Evolutionary conservation across 2,329 filamentous ascomycete genomes (phyloP).

Genomic region (Cadophora luteo-olivacea): DNA sequence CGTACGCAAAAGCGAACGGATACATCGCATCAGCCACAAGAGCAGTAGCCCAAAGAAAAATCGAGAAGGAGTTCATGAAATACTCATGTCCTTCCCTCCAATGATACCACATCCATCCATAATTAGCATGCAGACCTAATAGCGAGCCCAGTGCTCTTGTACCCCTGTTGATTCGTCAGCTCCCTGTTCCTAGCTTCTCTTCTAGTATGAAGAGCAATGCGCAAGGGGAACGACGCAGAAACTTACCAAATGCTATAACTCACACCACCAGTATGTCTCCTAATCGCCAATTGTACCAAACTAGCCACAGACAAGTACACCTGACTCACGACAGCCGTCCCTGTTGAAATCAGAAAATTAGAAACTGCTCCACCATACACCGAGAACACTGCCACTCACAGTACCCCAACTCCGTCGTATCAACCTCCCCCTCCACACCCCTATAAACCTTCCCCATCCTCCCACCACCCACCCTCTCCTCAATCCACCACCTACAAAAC

Average conservation of each 20-base stretch:
- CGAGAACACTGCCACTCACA: too few relatives aligned
- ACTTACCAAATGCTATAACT: slow-evolving; percentile 57
- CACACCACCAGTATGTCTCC: slow-evolving; percentile 56
- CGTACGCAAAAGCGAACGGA: slow-evolving; percentile 50
- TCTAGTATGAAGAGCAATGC: not conserved
- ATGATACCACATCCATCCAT: slow-evolving; percentile 54
- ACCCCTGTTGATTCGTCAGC: slow-evolving; percentile 46
- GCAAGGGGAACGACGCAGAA: not conserved
- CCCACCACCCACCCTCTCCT: slow-evolving; percentile 48
- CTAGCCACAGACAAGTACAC: slow-evolving; percentile 56
- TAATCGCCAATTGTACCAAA: slow-evolving; percentile 51
- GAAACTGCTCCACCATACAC: slow-evolving; percentile 42
- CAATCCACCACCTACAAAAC: slow-evolving; percentile 56
- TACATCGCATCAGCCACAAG: slow-evolving; percentile 53
- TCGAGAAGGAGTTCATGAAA: slow-evolving; percentile 50
- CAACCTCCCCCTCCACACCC: slow-evolving; percentile 29
- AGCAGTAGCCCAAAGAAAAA: slow-evolving; percentile 51
- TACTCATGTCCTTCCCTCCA: slow-evolving; percentile 60
- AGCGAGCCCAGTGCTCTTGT: slow-evolving; percentile 52
- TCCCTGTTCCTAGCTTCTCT: not conserved
- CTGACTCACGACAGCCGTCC: slow-evolving; percentile 29
- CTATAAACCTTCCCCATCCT: slow-evolving; percentile 42
- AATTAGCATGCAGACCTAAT: slow-evolving; percentile 49
- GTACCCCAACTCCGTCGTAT: too few relatives aligned
- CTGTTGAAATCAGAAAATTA: slow-evolving; percentile 54